These are phyloP conservation scores for Cryphonectria naterciae DNA, from an alignment of 2,329 filamentous ascomycete species.

Conservation along the genomic window DNA sequence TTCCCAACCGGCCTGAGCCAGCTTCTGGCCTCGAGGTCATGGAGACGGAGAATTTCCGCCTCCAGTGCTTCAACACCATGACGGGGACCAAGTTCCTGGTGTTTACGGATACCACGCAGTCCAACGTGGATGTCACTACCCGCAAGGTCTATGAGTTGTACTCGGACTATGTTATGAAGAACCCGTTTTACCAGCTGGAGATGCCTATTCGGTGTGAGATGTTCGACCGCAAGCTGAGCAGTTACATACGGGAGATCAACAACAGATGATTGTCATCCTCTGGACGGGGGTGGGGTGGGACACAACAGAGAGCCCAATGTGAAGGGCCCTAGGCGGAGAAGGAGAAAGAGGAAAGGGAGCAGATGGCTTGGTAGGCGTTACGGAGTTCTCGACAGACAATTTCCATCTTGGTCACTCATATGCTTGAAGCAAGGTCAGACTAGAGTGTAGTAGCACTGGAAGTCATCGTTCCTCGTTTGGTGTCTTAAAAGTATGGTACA, in stretches of 20 bases:
- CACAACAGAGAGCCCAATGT: neutral
- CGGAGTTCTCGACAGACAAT: constrained; percentile 16
- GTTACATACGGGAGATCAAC: constrained; percentile 77
- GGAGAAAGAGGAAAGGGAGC: neutral
- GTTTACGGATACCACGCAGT: constrained; percentile 88
- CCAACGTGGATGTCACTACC: constrained; percentile 83
- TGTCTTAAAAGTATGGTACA: constrained; percentile 23
- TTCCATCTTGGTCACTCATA: constrained; percentile 13
- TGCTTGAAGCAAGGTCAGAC: neutral
- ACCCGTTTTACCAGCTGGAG: constrained; percentile 96
- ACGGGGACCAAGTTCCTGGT: constrained; percentile 95
- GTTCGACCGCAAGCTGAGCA: constrained; percentile 84
- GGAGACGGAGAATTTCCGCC: constrained; percentile 89
- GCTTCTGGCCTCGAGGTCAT: constrained; percentile 86
- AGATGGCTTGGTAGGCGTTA: constrained; percentile 17
- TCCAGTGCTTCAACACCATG: constrained; percentile 94
- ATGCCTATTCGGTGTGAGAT: constrained; percentile 96
- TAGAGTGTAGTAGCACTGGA: constrained; percentile 18
- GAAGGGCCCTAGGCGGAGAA: neutral
- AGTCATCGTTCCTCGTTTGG: constrained; percentile 23
- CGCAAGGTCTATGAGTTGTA: constrained; percentile 92
- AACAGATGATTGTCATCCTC: constrained; percentile 47
- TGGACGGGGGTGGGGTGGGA: neutral
- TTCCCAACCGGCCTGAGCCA: constrained; percentile 60
- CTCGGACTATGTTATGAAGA: constrained; percentile 98